These are phyloP conservation scores for Colletotrichum cordylinicola DNA, from an alignment of 2,329 filamentous ascomycete species.

Conservation along the genomic window DNA sequence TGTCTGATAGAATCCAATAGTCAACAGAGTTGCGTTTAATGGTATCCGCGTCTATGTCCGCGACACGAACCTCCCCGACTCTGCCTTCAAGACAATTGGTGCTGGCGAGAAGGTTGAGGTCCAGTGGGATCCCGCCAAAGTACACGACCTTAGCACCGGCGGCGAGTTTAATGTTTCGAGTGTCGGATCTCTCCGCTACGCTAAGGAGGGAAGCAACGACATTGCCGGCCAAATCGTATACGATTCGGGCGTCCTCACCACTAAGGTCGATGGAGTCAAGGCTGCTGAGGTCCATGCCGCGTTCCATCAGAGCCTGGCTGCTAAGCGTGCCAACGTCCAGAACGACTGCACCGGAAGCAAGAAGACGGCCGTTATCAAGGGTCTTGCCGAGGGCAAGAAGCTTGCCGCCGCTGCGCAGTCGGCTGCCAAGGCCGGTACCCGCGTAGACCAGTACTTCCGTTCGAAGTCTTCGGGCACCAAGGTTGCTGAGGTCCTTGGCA, in stretches of 20 bases:
- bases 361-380: constrained; percentile 41
- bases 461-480: constrained; percentile 44
- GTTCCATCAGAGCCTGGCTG: constrained; percentile 47
- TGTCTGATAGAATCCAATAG: constrained; percentile 26
- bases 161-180: constrained; percentile 59
- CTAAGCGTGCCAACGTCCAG: constrained; percentile 41
- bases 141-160: constrained; percentile 49
- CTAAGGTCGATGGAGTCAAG: constrained; percentile 57
- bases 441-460: constrained; percentile 64
- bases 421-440: constrained; percentile 40
- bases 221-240: constrained; percentile 57
- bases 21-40: constrained; percentile 48
- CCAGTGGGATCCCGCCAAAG: constrained; percentile 55
- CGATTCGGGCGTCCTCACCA: constrained; percentile 59
- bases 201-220: constrained; percentile 50
- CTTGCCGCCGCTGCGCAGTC: constrained; percentile 56
- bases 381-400: constrained; percentile 54
- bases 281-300: constrained; percentile 54
- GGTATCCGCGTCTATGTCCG: constrained; percentile 53
- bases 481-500: constrained; percentile 52
- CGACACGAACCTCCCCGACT: constrained; percentile 42
- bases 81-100: constrained; percentile 51
- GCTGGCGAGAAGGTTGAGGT: constrained; percentile 50
- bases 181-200: constrained; percentile 57
- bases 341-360: neutral